Percentiles rank a stretch among this genome's conserved stretches.
phyloP scores from a whole-genome alignment of 208 protist genomes.

The Cochliopodium minus region DNA sequence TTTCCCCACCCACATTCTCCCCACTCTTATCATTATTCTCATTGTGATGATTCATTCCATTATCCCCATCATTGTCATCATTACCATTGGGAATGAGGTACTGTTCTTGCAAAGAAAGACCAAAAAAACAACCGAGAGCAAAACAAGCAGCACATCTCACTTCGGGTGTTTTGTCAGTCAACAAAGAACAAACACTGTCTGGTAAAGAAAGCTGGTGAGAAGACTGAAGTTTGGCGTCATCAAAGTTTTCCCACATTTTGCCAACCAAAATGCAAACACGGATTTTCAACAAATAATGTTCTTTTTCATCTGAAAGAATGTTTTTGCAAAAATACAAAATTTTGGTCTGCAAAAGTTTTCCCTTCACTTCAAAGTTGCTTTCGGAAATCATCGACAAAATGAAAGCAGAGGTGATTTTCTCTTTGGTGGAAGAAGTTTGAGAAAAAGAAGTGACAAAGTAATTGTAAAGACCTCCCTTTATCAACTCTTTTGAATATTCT shows the following conservation, averaged over 20 bases:
- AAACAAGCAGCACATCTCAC: neutral
- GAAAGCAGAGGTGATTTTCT: constrained; percentile 72
- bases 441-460: constrained; percentile 55
- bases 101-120: too few relatives aligned
- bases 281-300: constrained; percentile 23
- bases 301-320: constrained; percentile 3
- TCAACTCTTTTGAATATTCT: constrained; percentile 14
- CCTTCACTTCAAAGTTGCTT: constrained; percentile 6
- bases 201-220: neutral
- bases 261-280: constrained; percentile 36
- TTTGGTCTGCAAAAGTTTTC: neutral
- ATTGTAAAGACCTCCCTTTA: neutral
- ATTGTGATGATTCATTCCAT: too few relatives aligned
- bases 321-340: neutral
- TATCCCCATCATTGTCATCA: too few relatives aligned
- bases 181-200: neutral
- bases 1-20: too few relatives aligned
- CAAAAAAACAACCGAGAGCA: too few relatives aligned
- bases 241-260: constrained; percentile 33
- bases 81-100: too few relatives aligned
- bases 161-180: neutral
- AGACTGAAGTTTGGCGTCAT: constrained; percentile 19
- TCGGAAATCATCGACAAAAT: constrained; percentile 46
- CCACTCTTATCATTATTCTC: too few relatives aligned
- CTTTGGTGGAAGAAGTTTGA: constrained; percentile 41